Evolutionary conservation across 2,329 filamentous ascomycete species (phyloP), one percentile per base, ranked within the genome.

Genomic region (Aspergillus awamori): DNA sequence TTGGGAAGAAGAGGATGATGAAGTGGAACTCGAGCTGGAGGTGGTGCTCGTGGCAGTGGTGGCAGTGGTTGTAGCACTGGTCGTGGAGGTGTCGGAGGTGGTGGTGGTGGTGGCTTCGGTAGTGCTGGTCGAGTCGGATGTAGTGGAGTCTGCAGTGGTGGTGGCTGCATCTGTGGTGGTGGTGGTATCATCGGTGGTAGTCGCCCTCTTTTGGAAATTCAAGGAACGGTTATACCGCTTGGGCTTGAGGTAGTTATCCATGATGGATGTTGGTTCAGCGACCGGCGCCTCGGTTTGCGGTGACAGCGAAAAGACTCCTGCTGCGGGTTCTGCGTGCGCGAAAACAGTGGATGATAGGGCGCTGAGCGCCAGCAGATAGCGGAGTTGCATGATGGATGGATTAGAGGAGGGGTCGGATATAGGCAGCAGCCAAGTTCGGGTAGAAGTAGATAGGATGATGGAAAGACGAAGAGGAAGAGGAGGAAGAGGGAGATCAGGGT

Each of bases 1-100:
- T 51, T 56, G 43, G 2, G 58, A 56, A 10, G 58, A 56, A 10
- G 58, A 56, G 17, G 58, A 39, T 13, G 58, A 56, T 2, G 57
- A 39, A 10, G 51, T 43, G 20, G 52, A 41, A 4, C 28, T 56
- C 4, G 52, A 20, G 10, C 33, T 43, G 6, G 38, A 41, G 24
- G 38, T 30, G 8, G 28, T 53, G 17, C 17, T 47, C 0, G 58
- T 49, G 1, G 58, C 41, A 13, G 22, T 56, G 6, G 52, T 49
- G 2, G 52, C 30, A 0, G 58, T n/a, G 1, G 58, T 56, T n/a
- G 57, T 54, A 13, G 58, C 30, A 13, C 43, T 38, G 3, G 53
- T 43, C 8, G 58, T 28, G 5, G 58, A 55, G 2, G 58, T 56
- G 17, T 36, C 39, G 7, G 53, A 43, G 8, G 58, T 22, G 15